These are phyloP conservation scores for Candida methanosorbosa DNA, from an alignment of 805 yeast genomes.

Conservation along the genomic window DNA sequence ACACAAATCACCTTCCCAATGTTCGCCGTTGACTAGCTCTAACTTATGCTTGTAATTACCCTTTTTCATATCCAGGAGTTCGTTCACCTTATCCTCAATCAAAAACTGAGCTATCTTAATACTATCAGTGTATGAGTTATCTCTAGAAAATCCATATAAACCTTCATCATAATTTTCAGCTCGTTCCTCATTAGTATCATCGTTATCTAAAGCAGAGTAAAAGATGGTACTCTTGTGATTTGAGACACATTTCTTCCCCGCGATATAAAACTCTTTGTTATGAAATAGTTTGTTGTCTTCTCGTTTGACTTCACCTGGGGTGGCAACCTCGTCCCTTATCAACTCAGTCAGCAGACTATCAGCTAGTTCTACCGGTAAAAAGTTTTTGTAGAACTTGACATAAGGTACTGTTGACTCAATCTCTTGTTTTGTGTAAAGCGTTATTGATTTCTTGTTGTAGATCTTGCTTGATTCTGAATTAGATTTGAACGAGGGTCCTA, in stretches of 20 bases:
- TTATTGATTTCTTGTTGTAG: not conserved
- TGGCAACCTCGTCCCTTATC: too few relatives aligned
- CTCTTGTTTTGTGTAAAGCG: conserved; percentile 41
- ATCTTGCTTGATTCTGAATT: not conserved
- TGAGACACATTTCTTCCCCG: conserved; percentile 53
- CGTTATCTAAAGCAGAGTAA: conserved; percentile 9
- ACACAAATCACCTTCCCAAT: conserved; percentile 48
- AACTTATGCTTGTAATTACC: conserved; percentile 23
- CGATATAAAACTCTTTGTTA: conserved; percentile 45
- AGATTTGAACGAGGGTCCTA: not conserved
- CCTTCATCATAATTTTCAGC: not conserved
- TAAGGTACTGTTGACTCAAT: conserved; percentile 43
- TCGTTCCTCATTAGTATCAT: too few relatives aligned
- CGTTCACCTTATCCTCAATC: conserved; percentile 30
- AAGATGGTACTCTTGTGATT: conserved; percentile 42
- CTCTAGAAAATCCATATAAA: too few relatives aligned
- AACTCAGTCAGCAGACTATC: conserved; percentile 34
- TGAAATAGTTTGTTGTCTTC: conserved; percentile 29
- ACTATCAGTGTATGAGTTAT: conserved; percentile 26
- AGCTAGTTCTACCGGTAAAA: conserved; percentile 44
- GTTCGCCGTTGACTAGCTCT: conserved; percentile 20
- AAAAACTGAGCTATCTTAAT: conserved; percentile 31
- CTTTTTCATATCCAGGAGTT: conserved; percentile 14
- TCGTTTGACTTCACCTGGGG: too few relatives aligned
- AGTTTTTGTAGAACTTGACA: conserved; percentile 38